Percentiles rank a stretch among this genome's conserved stretches.
phyloP scores from a whole-genome alignment of 2,329 filamentous ascomycete genomes.

The Colletotrichum tanaceti region DNA sequence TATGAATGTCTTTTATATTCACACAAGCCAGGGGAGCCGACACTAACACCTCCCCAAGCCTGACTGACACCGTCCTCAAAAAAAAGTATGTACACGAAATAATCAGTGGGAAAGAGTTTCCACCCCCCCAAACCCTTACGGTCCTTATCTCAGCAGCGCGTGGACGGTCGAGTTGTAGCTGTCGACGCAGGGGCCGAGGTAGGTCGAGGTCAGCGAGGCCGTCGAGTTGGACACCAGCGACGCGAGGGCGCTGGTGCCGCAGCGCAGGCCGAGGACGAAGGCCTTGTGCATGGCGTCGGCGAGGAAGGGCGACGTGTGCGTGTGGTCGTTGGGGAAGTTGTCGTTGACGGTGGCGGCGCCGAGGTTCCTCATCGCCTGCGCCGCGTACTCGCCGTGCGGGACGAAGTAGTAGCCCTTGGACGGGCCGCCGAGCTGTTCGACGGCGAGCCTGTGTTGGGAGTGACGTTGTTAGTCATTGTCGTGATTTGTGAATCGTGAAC shows the following conservation, averaged over 20 bases:
- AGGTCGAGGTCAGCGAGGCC: slow-evolving; percentile 46
- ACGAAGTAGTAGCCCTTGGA: slow-evolving; percentile 63
- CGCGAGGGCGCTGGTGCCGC: slow-evolving; percentile 57
- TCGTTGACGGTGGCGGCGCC: slow-evolving; percentile 62
- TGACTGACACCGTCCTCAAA: background rate
- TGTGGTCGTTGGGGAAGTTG: slow-evolving; percentile 70
- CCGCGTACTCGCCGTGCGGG: slow-evolving; percentile 70
- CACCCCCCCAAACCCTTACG: no score
- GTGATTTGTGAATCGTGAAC: no score
- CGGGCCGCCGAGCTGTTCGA: slow-evolving; percentile 51
- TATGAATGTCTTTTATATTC: no score
- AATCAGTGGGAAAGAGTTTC: background rate
- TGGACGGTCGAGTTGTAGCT: slow-evolving; percentile 39
- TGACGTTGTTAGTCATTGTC: background rate
- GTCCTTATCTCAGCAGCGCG: slow-evolving; percentile 39
- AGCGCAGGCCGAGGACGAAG: slow-evolving; percentile 67
- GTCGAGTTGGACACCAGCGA: slow-evolving; percentile 49
- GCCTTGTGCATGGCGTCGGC: slow-evolving; percentile 66
- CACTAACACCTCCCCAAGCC: no score
- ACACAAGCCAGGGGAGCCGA: background rate
- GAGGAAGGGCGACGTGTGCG: slow-evolving; percentile 68
- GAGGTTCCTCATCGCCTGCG: slow-evolving; percentile 62
- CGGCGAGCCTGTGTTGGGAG: slow-evolving; percentile 46
- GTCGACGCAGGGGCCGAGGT: slow-evolving; percentile 47
- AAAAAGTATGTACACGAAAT: slow-evolving; percentile 33